phyloP scores from a whole-genome alignment of 2,329 filamentous ascomycete genomes.

The Monosporascus cannonballus region DNA sequence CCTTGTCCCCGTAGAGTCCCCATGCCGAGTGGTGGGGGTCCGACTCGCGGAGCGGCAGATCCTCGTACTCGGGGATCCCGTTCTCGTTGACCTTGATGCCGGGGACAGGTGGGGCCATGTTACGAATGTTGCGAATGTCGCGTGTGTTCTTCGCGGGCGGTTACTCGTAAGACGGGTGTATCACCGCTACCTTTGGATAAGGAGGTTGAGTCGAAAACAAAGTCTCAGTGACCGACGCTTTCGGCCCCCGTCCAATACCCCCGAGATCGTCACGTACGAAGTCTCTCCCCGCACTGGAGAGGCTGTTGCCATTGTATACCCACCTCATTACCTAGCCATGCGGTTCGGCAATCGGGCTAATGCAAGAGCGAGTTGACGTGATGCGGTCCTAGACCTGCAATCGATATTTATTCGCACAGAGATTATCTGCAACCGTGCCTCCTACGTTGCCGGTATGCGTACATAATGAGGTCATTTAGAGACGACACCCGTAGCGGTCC shows the following conservation, averaged over 20 bases:
- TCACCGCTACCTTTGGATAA: too few species aligned
- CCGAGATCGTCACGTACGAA: neutral
- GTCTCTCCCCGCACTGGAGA: neutral
- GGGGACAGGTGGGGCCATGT: slow-evolving; percentile 19
- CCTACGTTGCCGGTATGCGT: too few species aligned
- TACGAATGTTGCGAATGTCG: too few species aligned
- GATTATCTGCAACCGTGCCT: too few species aligned
- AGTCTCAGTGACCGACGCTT: too few species aligned
- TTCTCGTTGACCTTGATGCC: slow-evolving; percentile 30
- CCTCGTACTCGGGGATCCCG: slow-evolving; percentile 40
- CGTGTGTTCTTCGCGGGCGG: neutral
- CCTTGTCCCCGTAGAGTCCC: slow-evolving; percentile 48
- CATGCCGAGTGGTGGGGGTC: slow-evolving; percentile 40
- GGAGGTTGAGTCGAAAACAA: neutral
- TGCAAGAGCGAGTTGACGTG: neutral
- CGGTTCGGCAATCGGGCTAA: neutral
- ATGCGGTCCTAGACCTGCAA: too few species aligned
- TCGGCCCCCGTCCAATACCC: neutral
- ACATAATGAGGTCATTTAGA: too few species aligned
- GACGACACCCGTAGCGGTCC: too few species aligned
- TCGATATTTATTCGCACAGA: too few species aligned
- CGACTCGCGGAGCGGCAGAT: slow-evolving; percentile 38
- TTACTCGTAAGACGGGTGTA: neutral
- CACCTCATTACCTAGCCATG: neutral
- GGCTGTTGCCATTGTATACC: neutral